These are phyloP conservation scores for Cairneyella variabilis DNA, from an alignment of 495 filamentous ascomycete species.

Conservation along the genomic window DNA sequence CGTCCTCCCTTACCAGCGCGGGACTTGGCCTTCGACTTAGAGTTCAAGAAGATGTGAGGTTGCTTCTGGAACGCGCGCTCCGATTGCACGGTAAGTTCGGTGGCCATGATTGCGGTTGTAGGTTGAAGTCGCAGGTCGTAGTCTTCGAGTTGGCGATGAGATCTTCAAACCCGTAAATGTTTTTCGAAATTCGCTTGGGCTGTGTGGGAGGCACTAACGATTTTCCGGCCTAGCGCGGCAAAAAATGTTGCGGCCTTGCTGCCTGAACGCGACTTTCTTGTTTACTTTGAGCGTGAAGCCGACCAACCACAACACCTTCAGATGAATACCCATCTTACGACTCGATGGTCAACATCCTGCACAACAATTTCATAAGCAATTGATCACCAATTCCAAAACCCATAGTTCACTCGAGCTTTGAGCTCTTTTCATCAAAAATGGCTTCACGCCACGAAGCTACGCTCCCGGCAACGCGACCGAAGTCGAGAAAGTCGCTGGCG, in stretches of 20 bases:
- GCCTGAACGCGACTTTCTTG: too few relatives aligned
- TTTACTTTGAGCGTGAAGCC: slow-evolving; percentile 10
- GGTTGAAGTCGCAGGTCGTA: slow-evolving; percentile 27
- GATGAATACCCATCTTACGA: too few relatives aligned
- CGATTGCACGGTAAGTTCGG: slow-evolving; percentile 95
- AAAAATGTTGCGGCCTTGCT: too few relatives aligned
- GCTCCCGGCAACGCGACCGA: slow-evolving; percentile 46
- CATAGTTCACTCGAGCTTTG: slow-evolving; percentile 9
- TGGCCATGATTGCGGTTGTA: slow-evolving; percentile 81
- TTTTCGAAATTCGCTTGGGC: slow-evolving; percentile 12
- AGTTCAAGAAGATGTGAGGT: slow-evolving; percentile 98
- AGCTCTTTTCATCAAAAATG: slow-evolving; percentile 36
- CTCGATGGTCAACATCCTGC: slow-evolving; percentile 9
- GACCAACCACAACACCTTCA: slow-evolving; percentile 10
- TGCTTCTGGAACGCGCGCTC: slow-evolving; percentile 99
- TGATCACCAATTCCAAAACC: background rate
- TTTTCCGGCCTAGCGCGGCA: too few relatives aligned
- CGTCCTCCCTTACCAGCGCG: slow-evolving; percentile 82
- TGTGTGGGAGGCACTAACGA: background rate
- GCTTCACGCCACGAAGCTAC: slow-evolving; percentile 42
- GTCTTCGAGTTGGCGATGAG: slow-evolving; percentile 4
- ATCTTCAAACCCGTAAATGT: background rate
- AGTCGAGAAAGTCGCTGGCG: slow-evolving; percentile 76
- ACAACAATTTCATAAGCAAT: slow-evolving; percentile 9
- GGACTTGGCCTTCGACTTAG: slow-evolving; percentile 81